These are phyloP conservation scores for Bombardia bombarda DNA, from an alignment of 495 filamentous ascomycete species.

Conservation along the genomic window DNA sequence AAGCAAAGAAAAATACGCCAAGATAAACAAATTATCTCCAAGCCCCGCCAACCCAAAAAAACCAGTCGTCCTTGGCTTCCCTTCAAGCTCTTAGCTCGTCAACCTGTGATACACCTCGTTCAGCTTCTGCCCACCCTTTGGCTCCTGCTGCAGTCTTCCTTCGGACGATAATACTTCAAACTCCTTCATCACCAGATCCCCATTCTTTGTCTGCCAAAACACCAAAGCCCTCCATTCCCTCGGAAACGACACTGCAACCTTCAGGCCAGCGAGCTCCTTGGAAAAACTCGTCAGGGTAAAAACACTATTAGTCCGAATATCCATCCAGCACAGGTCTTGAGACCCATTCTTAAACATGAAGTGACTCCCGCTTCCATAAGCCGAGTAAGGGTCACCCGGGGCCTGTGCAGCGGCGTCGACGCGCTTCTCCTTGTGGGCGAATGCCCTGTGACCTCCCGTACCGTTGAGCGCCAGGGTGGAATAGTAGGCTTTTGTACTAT, in stretches of 20 bases:
- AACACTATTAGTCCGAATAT: not conserved
- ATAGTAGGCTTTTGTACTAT: not conserved
- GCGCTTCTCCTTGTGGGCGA: not conserved
- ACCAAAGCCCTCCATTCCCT: not conserved
- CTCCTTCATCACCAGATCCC: conserved; percentile 3
- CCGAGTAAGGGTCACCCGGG: not conserved
- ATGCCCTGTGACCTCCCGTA: too few relatives aligned
- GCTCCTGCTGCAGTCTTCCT: too few relatives aligned
- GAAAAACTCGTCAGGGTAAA: not conserved
- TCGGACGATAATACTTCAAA: too few relatives aligned
- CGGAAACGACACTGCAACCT: conserved; percentile 1
- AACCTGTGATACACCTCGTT: too few relatives aligned
- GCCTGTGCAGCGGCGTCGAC: conserved; percentile 1
- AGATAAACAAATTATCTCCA: too few relatives aligned
- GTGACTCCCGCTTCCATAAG: not conserved
- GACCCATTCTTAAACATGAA: not conserved
- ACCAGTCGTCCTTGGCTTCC: too few relatives aligned
- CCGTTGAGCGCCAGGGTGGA: not conserved
- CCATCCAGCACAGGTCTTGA: not conserved
- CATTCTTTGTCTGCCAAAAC: conserved; percentile 1
- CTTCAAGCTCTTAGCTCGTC: too few relatives aligned
- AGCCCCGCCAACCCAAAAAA: too few relatives aligned
- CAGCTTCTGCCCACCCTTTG: too few relatives aligned
- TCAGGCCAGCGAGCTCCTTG: not conserved
- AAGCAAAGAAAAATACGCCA: too few relatives aligned